Evolutionary conservation across 2,329 filamentous ascomycete species (phyloP), one percentile per base, ranked within the genome.

Genomic region (Sporothrix inflata): DNA sequence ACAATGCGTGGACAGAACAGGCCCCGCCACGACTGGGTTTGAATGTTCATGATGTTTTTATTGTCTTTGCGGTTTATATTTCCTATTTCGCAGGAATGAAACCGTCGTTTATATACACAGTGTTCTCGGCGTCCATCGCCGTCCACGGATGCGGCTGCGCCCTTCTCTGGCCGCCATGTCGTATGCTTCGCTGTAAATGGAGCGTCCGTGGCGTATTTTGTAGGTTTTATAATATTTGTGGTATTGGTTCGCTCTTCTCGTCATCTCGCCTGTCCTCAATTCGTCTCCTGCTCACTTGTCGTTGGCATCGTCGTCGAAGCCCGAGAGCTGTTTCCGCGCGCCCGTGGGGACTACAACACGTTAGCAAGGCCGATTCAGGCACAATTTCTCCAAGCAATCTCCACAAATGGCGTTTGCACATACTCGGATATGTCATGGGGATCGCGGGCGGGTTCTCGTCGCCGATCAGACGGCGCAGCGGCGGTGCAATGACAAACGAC

Each of bases 361-460:
- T 73, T 53, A 72, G 66, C 14, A 67, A 3, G 5, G 30, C n/a
- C 57, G 7, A n/a, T 19, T n/a, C 27, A 42, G 11, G 4, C 27
- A 9, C 2, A 30, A 14, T n/a, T 7, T 5, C 5, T 30, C 16
- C 38, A 38, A 61, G 16, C 6, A 5, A 34, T 6, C 3, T 6
- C 30, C 30, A 34, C 3, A 34, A 34, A 5, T 9, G 47, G 47
- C 19, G 6, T 21, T 34, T 8, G 4, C 47, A 88, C 93, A 81
- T 88, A 98, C 95, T 89, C 74, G 96, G 96, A 86, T 98, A 99
- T 80, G 94, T 97, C 82, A 94, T 84, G 42, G 96, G 96, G 75
- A 98, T 90, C 72, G 86, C 88, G 75, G 88, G 84, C 75, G 91
- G 88, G 77, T 90, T 87, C 77, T 90, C 84, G 80, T 97, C 94